A percentile compares a stretch with the other conserved stretches of the same genome.
These are phyloP conservation scores for Ophiostoma himal-ulmi DNA, from an alignment of 2,329 filamentous ascomycete genomes.

Conservation along the genomic window DNA sequence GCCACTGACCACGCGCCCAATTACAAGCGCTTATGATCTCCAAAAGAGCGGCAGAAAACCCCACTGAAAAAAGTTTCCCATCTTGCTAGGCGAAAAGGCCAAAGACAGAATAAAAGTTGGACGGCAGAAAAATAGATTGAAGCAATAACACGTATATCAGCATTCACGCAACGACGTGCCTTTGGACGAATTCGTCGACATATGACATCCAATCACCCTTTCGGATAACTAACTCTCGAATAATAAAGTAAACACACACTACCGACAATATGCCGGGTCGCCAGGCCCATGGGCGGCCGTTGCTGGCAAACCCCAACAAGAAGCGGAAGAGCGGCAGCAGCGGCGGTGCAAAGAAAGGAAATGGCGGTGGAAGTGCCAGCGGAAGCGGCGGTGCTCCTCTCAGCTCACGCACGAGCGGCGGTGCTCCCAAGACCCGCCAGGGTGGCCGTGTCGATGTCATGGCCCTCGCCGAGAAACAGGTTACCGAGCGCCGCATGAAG, in stretches of 20 bases:
- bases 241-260: background rate
- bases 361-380: background rate
- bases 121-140: conserved; percentile 10
- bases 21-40: background rate
- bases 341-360: conserved; percentile 32
- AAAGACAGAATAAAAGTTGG: conserved; percentile 4
- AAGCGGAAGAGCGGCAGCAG: conserved; percentile 18
- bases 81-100: conserved; percentile 1
- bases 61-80: conserved; percentile 23
- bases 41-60: conserved; percentile 24
- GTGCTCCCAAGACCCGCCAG: conserved; percentile 37
- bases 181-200: background rate
- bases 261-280: conserved; percentile 48
- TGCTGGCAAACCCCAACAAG: conserved; percentile 36
- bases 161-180: background rate
- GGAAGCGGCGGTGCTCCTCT: background rate
- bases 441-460: conserved; percentile 51
- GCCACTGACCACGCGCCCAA: background rate
- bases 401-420: background rate
- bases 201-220: background rate
- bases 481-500: conserved; percentile 36
- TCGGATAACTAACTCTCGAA: background rate
- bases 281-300: conserved; percentile 52
- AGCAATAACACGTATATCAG: background rate
- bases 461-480: conserved; percentile 50